A percentile compares a stretch with the other conserved stretches of the same genome.
Evolutionary conservation across 768 basidiomycete species (phyloP).

Genomic region (Rhodotorula babjevae): DNA sequence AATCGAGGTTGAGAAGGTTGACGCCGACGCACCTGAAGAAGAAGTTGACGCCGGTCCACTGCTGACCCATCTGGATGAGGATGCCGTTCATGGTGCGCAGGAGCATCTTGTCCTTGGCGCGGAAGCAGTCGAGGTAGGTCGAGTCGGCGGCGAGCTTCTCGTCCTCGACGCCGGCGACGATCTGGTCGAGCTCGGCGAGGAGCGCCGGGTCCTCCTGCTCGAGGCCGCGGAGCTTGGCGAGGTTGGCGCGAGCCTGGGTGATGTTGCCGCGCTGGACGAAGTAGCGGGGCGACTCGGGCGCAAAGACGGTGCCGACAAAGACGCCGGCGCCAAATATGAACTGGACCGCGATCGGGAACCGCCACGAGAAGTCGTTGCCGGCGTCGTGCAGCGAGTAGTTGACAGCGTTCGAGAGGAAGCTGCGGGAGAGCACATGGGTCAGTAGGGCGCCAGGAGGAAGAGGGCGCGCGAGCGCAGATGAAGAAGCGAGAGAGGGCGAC

Average conservation of each 20-base stretch:
- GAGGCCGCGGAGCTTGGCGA: conserved; percentile 47
- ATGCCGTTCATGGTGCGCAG: conserved; percentile 37
- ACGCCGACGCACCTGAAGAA: background rate
- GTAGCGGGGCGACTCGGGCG: conserved; percentile 35
- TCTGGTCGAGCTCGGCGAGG: conserved; percentile 44
- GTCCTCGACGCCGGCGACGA: conserved; percentile 19
- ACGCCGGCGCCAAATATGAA: conserved; percentile 27
- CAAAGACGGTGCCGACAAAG: conserved; percentile 27
- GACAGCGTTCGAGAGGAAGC: conserved; percentile 56
- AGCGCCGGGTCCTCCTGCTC: conserved; percentile 46
- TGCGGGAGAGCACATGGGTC: conserved; percentile 41
- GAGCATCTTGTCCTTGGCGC: conserved; percentile 28
- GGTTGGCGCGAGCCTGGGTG: conserved; percentile 46
- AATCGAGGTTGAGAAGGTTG: too few relatives aligned
- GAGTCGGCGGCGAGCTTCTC: conserved; percentile 23
- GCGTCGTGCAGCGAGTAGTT: conserved; percentile 30
- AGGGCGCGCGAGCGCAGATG: too few relatives aligned
- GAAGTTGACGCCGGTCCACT: conserved; percentile 32
- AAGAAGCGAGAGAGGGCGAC: background rate
- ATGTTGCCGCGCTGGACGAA: conserved; percentile 32
- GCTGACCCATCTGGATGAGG: conserved; percentile 38
- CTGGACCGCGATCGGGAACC: conserved; percentile 31
- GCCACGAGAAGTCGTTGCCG: conserved; percentile 29
- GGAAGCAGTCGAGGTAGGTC: conserved; percentile 34
- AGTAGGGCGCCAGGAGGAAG: too few relatives aligned